Base-by-base conservation (phyloP, 2,329 filamentous ascomycete species). In the Trichoderma koningii region DNA sequence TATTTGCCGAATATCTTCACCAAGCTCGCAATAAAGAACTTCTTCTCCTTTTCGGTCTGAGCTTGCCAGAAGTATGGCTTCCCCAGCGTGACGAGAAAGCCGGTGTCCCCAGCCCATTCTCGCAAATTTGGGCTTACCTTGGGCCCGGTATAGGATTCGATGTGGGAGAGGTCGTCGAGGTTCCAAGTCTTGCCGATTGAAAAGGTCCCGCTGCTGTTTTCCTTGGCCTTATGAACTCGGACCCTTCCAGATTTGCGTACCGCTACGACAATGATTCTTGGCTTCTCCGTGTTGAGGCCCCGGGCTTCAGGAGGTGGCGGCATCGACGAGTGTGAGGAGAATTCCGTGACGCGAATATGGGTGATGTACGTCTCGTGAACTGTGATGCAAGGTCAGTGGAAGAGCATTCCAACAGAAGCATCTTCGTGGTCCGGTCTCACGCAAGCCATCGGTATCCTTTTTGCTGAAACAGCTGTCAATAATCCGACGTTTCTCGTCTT, bases 151-250 rank as follows among this genome's bases (percentile, higher is more conserved):
- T 89, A 98, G 28, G 92, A 95, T 75, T 96, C 90, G 69, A 99
- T 91, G 52, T 85, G 84, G 5, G 86, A 85, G 55, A 99, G 81
- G 74, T 99, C 95, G 77, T 98, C 94, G 70, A 99, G 85, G 75
- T 93, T 91, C 95, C 95, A 99, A 3, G 95, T 97, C 80, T 99
- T 99, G 70, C 95, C 95, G 70, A 99, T 97, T 21, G 94, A 98
- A 77, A 97, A 99, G 26, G 91, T 88, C 64, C 93, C 93, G 76
- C 97, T 97, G 64, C 86, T 83, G 76, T 99, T 99, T 79, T 99
- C 95, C 71, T 96, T 89, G 65, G 93, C 94, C 78, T 99, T 99
- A 82, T 99, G 95, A 81, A 99, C 88, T 73, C 93, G 91, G 56
- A 99, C 94, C 66, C 93, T 86, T 63, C 94, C 95, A 1, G 94